A percentile compares a stretch with the other conserved stretches of the same genome.
Conservation (phyloP, 2,329 filamentous ascomycete genomes). For the Botrytis deweyae region DNA sequence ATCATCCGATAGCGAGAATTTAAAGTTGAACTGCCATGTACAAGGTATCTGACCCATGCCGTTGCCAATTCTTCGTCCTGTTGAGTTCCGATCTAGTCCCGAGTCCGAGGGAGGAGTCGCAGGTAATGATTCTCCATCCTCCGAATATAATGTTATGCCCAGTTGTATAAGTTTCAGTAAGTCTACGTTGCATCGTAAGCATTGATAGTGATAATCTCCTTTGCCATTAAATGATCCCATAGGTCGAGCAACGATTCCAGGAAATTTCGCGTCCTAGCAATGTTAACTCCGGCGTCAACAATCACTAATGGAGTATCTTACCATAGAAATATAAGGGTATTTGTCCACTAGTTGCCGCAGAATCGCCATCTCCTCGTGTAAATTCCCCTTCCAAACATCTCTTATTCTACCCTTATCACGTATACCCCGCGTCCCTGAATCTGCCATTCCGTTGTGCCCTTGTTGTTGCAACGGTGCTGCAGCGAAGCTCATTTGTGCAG, state of each 20-base stretch:
- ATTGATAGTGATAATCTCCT: constrained; percentile 98
- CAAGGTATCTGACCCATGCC: constrained; percentile 63
- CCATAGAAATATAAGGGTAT: constrained; percentile 97
- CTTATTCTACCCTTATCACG: constrained; percentile 77
- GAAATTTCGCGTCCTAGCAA: constrained; percentile 89
- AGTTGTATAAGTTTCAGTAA: constrained; percentile 97
- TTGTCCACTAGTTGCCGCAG: constrained; percentile 81
- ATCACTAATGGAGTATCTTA: constrained; percentile 44
- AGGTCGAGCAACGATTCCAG: constrained; percentile 92
- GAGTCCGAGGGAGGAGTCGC: constrained; percentile 49
- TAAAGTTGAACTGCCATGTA: constrained; percentile 99
- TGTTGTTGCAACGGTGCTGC: constrained; percentile 65
- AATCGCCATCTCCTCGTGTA: constrained; percentile 85
- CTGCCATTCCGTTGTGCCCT: constrained; percentile 52
- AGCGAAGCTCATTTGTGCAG: constrained; percentile 82
- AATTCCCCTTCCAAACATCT: constrained; percentile 92
- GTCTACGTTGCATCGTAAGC: constrained; percentile 93
- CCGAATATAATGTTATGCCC: constrained; percentile 88
- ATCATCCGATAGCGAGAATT: constrained; percentile 89
- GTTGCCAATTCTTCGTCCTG: constrained; percentile 48
- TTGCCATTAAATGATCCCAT: constrained; percentile 95
- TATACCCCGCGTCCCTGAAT: constrained; percentile 53
- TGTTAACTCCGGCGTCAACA: constrained; percentile 30
- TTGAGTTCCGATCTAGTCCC: constrained; percentile 45
- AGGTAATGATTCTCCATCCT: constrained; percentile 83